Evolutionary conservation across 2,329 filamentous ascomycete species (phyloP).

Genomic region (Monascus ruber): DNA sequence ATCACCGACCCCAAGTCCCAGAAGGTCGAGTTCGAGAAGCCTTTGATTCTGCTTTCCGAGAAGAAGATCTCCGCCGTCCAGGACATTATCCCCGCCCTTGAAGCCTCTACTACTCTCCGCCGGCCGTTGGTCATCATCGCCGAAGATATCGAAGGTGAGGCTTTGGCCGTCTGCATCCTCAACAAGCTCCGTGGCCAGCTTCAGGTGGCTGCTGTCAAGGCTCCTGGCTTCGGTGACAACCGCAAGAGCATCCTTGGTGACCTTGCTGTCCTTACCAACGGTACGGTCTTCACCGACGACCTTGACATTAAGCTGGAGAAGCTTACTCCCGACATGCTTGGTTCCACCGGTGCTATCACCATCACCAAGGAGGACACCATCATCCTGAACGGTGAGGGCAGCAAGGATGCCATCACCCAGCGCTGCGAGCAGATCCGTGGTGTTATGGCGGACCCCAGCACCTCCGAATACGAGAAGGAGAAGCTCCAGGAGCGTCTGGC

Average conservation of each 20-base stretch:
- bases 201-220: slow-evolving; percentile 97
- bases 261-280: slow-evolving; percentile 89
- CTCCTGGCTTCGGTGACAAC: slow-evolving; percentile 98
- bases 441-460: slow-evolving; percentile 85
- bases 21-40: slow-evolving; percentile 99
- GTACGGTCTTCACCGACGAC: slow-evolving; percentile 95
- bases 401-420: slow-evolving; percentile 86
- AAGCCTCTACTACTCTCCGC: slow-evolving; percentile 90
- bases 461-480: slow-evolving; percentile 99
- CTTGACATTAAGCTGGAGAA: slow-evolving; percentile 99
- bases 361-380: slow-evolving; percentile 99
- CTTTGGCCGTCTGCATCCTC: slow-evolving; percentile 94
- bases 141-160: slow-evolving; percentile 98
- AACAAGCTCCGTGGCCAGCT: slow-evolving; percentile 99
- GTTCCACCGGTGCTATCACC: slow-evolving; percentile 93
- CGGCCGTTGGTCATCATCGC: slow-evolving; percentile 96
- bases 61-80: slow-evolving; percentile 99
- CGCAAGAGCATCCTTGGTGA: slow-evolving; percentile 99
- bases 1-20: slow-evolving; percentile 98
- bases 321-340: slow-evolving; percentile 88
- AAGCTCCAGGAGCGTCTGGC: slow-evolving; percentile 99
- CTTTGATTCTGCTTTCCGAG: slow-evolving; percentile 93
- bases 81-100: slow-evolving; percentile 95
- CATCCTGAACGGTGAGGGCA: slow-evolving; percentile 90
- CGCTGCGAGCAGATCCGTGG: slow-evolving; percentile 98